Base-by-base conservation (phyloP, 768 basidiomycete species). In the Hypsizygus marmoreus region DNA sequence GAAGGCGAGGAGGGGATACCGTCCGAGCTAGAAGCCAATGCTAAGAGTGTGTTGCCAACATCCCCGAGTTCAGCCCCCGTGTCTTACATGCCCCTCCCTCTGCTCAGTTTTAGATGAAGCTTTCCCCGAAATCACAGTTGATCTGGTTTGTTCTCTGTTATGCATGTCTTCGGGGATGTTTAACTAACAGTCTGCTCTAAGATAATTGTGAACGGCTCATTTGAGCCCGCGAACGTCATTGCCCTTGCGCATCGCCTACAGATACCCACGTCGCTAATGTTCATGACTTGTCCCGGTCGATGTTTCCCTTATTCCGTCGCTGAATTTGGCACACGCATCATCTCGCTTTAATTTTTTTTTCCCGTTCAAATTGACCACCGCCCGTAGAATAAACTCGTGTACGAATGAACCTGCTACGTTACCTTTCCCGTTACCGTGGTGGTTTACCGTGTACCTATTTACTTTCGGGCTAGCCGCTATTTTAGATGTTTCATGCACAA, bases 1-100 rank as follows among this genome's bases (percentile, higher is more conserved):
- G 74, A 81, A 20, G 69, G 65, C 17, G 77, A 76, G 23, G 63
- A 65, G 11, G 75, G 72, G 0, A 69, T 82, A 19, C 87, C 87
- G 1, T 82, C 82, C 0, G 88, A 90, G 55, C 63, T 90, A 54
- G 86, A 84, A 58, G 83, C 85, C 4, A 90, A 88, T 56, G 72
- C 77, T 24, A 85, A 80, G 58, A 81, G 82, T 17, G 70, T 57
- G 16, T 54, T n/a, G n/a, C n/a, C n/a, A n/a, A n/a, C n/a, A 44
- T 24, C 1, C 11, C 24, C 26, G 22, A 2, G 31, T 29, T 16
- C 19, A 4, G 23, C 32, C 19, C 13, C 7, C 11, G 29, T 24
- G 6, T 36, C 31, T 1, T 40, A 17, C 20, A 22, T n/a, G 34
- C 20, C 14, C 8, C 37, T 11, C 34, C 4, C 9, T 6, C 4